Evolutionary conservation across 1,139 yeast species (phyloP), one percentile per base, ranked within the genome.

Genomic region (Geotrichum cucujoidarum): DNA sequence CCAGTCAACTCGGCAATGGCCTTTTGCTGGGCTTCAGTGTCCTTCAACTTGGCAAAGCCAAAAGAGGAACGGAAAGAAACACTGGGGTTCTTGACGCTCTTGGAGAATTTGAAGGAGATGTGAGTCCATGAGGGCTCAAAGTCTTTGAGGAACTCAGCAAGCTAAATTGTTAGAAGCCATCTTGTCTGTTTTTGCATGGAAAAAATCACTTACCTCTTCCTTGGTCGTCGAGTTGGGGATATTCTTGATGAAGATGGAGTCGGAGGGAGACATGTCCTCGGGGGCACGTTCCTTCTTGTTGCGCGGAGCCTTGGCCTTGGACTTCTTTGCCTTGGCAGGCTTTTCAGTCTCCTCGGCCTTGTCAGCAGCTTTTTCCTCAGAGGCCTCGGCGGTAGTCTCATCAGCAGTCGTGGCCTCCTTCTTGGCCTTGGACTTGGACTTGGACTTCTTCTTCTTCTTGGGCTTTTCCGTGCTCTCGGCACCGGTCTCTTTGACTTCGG

Each of bases 41-140:
- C 68, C 29, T 73, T 70, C 49, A 81, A 68, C 22, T 74, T 75
- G 37, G 80, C 77, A 55, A 82, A 69, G 1, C 82, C 86, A 49
- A 78, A 75, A 40, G 33, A 35, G 13, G 27, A 27, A 16, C 30
- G 35, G 37, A 31, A 43, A 18, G 35, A 24, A 8, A 41, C 37
- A 11, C 22, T 29, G 10, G 27, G 27, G 16, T 6, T 35, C 38
- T 35, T 35, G 1, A 32, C 39, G 10, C 40, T 25, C 14, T 17
- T 11, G 21, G 24, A 37, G 4, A 45, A 32, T 32, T 39, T 44
- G 34, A 44, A 35, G n/a, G 45, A 25, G 14, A 45, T 30, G 31
- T 40, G 38, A 16, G 43, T 43, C 51, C 51, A 48, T 8, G 47
- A 39, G 20, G 63, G 62, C 24, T 48, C 51, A 33, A 57, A 51